Evolutionary conservation across 1,284 basidiomycete species (phyloP).

Genomic region (Ceratobasidium sp.): DNA sequence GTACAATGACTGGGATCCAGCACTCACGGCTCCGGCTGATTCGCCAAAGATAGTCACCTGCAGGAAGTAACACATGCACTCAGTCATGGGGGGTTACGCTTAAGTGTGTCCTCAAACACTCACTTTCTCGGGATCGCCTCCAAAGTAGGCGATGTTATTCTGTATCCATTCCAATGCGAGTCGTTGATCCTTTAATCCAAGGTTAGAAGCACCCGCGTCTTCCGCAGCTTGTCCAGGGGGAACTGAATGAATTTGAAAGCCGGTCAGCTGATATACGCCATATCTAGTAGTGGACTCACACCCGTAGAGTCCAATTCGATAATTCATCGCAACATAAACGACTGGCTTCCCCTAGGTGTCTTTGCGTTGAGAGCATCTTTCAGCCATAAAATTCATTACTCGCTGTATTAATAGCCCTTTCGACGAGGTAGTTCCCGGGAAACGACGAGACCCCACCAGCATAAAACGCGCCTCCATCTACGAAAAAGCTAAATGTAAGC

Average conservation of each 20-base stretch:
- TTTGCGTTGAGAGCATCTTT: not conserved
- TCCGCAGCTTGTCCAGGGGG: constrained; percentile 52
- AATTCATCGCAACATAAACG: constrained; percentile 56
- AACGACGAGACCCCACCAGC: not conserved
- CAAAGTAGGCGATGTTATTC: constrained; percentile 61
- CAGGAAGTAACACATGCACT: not conserved
- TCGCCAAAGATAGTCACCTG: constrained; percentile 52
- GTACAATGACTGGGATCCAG: constrained; percentile 49
- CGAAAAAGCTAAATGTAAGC: not conserved
- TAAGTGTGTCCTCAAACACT: not conserved
- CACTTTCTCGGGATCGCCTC: constrained; percentile 60
- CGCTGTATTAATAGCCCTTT: not conserved
- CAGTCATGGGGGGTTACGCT: too few species aligned
- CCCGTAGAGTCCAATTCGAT: constrained; percentile 49
- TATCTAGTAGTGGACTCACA: constrained; percentile 32
- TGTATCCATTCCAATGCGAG: constrained; percentile 64
- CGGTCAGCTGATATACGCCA: not conserved
- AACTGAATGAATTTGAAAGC: constrained; percentile 50
- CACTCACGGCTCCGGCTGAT: constrained; percentile 53
- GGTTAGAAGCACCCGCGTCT: constrained; percentile 51
- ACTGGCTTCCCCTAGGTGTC: constrained; percentile 49
- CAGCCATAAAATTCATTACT: not conserved
- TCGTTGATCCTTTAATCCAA: constrained; percentile 60
- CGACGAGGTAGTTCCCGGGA: constrained; percentile 6
- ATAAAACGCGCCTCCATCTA: constrained; percentile 41